Evolutionary conservation across 805 yeast species (phyloP), one percentile per base, ranked within the genome.

Genomic region (Tetrapisispora nanseiensis): DNA sequence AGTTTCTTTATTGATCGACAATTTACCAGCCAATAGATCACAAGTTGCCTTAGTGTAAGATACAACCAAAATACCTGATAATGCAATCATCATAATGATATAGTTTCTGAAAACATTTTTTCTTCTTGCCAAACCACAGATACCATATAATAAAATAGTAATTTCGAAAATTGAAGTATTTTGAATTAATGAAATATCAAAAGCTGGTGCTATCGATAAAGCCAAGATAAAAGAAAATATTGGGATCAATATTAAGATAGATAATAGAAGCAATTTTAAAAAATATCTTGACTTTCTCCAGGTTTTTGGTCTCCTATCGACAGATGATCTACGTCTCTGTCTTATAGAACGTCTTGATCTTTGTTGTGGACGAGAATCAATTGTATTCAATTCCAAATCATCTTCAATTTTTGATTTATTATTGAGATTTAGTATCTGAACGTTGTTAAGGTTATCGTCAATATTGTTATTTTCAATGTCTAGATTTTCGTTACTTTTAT

Each of bases 31-130:
- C 22, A 58, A 44, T 39, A 59, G 35, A 40, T 57, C 62, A 31
- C 61, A 55, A 5, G 64, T 56, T 11, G 61, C 63, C 40, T 58
- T 58, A 16, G 62, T 57, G 37, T 59, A 59, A 1, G 65, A 56
- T 8, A 61, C 52, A 22, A 61, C 42, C 33, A 62, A 41, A 16
- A 59, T 52, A 12, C 62, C 60, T 7, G 48, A 15, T 24, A 61
- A 41, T 5, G 61, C 59, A 10, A 52, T 29, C 49, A 54, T 44
- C 62, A 60, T 59, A 19, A 57, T 39, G 10, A 49, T 18, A 32
- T 59, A 62, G 30, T 53, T 56, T 21, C 57, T 47, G 27, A 56
- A 49, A 10, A 58, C 50, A 33, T 51, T 45, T 39, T 51, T 49
- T 27, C 57, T 53, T 30, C 47, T 51, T 2, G 59, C 45, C 30